Evolutionary conservation across 345 rosid species (phyloP), one percentile per base, ranked within the genome.

Genomic region (Cochlearia excelsa): DNA sequence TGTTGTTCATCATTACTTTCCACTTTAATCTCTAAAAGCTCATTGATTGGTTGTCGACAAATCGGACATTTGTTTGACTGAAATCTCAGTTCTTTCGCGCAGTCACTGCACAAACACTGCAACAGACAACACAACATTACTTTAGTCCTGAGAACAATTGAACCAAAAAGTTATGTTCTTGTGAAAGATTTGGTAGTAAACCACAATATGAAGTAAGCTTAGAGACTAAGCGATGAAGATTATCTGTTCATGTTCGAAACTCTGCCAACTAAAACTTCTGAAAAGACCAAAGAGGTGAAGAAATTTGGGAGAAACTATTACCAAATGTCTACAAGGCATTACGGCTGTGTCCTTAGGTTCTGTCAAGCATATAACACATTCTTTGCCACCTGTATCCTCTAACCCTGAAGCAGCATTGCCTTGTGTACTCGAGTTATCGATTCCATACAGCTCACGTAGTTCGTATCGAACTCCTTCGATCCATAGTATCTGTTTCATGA

Each of bases 271-370:
- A 43, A 34, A 62, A 48, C 26, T 30, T 30, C 8, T 30, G 37
- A 11, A 9, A 8, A 55, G 38, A 41, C 26, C 11, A 69, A 31
- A 41, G 7, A 5, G 7, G 54, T 4, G 40, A 69, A 62, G 46
- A 44, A 6, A 51, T 28, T 3, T 2, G 46, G 0, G 5, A 58
- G 30, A 58, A 64, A 28, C 31, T 30, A 39, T 83, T 67, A 87
- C 97, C 97, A 90, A 80, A 77, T 90, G 97, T 41, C 97, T 76
- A 78, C 97, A 90, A 48, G 97, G 97, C 63, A 90, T 66, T 5
- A 80, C 83, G 29, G 93, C 93, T 1, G 95, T 90, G 78, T 87
- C 85, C 82, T 87, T 85, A 16, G 86, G 87, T 75, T 87, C 93
- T 46, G 87, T 82, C 95, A 90, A 80, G 90, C 97, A 90, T 55